Evolutionary conservation across 768 basidiomycete species (phyloP), one percentile per base, ranked within the genome.

Genomic region (Crepidotus variabilis): DNA sequence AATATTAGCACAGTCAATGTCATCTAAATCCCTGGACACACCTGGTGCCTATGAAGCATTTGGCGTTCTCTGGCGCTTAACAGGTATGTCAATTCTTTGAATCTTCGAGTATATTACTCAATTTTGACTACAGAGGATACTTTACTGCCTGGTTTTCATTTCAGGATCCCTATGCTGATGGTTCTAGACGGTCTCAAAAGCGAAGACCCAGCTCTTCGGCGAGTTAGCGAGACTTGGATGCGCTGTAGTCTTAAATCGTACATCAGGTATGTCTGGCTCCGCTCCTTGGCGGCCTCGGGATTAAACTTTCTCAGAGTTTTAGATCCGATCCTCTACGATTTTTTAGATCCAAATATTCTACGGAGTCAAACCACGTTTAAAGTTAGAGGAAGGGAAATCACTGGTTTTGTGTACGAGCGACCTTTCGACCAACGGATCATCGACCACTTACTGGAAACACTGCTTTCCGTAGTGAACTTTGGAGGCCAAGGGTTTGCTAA

Each of bases 221-320:
- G 93, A 10, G 78, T 90, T 32, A 92, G 91, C 13, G 96, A 98
- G 69, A 94, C 94, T 0, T 99, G 97, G 97, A 94, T 99, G 89
- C 83, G 95, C 23, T 94, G 92, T 65, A 93, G 86, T 63, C 77
- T 98, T 28, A 91, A 89, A 67, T 95, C 94, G 1, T 96, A 96
- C 67, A 75, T 94, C 56, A 84, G 95, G 94, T 94, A 70, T 34
- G 21, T 49, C 20, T 0, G 20, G 50, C 14, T 45, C 22, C 45
- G 33, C 55, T 14, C 3, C 28, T 28, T 24, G 22, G 45, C 8
- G 7, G 7, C 22, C 22, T 6, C 33, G 23, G 22, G 28, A 39
- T 32, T 55, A 33, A 58, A 60, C 50, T 60, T 35, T 33, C 54
- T 8, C 65, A 96, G 94, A n/a, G 79, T 96, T 28, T 76, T 98